Percentiles rank a stretch among this genome's conserved stretches.
phyloP scores from a whole-genome alignment of 805 yeast species.

The Starmerella apis region DNA sequence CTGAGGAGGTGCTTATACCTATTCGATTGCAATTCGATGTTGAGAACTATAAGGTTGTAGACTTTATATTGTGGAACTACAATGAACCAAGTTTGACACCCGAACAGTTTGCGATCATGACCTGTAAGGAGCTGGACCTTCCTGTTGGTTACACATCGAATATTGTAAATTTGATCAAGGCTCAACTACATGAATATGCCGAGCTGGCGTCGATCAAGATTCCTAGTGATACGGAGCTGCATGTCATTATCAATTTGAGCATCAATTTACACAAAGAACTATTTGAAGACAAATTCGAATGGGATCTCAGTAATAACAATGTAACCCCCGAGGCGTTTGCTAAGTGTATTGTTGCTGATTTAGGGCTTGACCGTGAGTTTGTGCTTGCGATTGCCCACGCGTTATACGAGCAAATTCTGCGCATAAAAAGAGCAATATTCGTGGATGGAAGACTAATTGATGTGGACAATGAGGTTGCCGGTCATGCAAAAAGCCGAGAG shows the following conservation, averaged over 20 bases:
- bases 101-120: conserved; percentile 58
- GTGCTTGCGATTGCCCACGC: conserved; percentile 82
- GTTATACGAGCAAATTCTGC: conserved; percentile 64
- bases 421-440: conserved; percentile 64
- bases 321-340: conserved; percentile 81
- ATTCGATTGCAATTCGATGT: conserved; percentile 52
- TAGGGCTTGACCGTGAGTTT: conserved; percentile 78
- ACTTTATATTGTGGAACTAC: conserved; percentile 64
- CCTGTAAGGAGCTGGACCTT: conserved; percentile 76
- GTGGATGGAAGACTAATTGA: conserved; percentile 52
- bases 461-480: conserved; percentile 49
- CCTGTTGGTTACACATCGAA: conserved; percentile 51
- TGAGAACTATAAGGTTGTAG: conserved; percentile 45
- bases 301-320: conserved; percentile 53
- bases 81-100: conserved; percentile 60
- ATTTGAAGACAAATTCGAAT: conserved; percentile 86
- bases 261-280: conserved; percentile 73
- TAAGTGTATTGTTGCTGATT: conserved; percentile 63
- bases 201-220: conserved; percentile 54
- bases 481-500: conserved; percentile 37
- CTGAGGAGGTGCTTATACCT: conserved; percentile 46
- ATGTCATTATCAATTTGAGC: conserved; percentile 69
- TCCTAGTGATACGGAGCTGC: conserved; percentile 55
- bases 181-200: conserved; percentile 69
- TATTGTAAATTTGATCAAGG: conserved; percentile 59